Evolutionary conservation across 345 rosid species (phyloP).

Genomic region (Psidium friedrichsthalianum): DNA sequence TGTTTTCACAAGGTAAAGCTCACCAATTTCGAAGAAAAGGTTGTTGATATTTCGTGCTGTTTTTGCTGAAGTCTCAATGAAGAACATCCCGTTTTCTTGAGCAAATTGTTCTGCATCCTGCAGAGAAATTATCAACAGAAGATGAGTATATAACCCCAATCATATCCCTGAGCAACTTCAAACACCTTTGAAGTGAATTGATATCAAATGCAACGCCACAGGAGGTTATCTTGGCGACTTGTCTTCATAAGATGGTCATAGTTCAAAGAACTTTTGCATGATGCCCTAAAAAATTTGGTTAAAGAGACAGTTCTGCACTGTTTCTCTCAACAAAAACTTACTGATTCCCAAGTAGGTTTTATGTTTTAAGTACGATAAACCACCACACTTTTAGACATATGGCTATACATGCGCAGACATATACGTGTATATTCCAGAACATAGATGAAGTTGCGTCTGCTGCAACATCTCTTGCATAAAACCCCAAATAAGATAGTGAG

Average conservation of each 20-base stretch:
- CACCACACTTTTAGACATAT: not conserved
- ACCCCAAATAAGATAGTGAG: not conserved
- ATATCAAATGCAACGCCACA: not conserved
- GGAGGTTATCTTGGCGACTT: not conserved
- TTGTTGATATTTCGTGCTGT: slow-evolving; percentile 22
- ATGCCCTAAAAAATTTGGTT: not conserved
- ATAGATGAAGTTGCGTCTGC: not conserved
- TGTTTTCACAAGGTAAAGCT: not conserved
- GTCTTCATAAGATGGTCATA: not conserved
- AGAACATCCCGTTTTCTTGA: slow-evolving; percentile 34
- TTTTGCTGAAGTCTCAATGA: slow-evolving; percentile 36
- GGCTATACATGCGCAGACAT: not conserved
- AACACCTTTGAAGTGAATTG: not conserved
- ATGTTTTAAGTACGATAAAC: not conserved
- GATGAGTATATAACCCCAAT: not conserved
- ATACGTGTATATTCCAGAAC: not conserved
- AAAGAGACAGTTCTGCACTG: not conserved
- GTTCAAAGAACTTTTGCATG: not conserved
- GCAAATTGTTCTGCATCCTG: slow-evolving; percentile 25
- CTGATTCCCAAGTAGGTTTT: not conserved
- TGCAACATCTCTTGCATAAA: not conserved
- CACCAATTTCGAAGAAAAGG: slow-evolving; percentile 31
- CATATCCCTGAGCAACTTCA: not conserved
- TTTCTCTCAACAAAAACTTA: not conserved
- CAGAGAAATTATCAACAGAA: not conserved